These are phyloP conservation scores for Quercus mongolica DNA, from an alignment of 306 rosid genomes.

Conservation along the genomic window DNA sequence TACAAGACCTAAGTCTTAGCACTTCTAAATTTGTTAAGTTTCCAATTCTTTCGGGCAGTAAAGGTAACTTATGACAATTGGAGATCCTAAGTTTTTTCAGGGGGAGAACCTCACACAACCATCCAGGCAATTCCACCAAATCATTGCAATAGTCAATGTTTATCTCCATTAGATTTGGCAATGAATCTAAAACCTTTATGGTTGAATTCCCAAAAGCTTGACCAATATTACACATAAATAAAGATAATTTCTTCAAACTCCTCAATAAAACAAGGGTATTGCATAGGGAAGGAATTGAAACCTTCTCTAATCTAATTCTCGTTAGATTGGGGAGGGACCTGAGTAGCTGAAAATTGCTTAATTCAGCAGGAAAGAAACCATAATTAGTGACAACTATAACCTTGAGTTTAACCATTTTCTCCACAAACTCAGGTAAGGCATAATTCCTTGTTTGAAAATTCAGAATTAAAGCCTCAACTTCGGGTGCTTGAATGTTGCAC, in stretches of 20 bases:
- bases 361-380: background rate
- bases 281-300: conserved; percentile 25
- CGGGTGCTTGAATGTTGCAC: background rate
- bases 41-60: conserved; percentile 30
- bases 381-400: background rate
- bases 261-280: background rate
- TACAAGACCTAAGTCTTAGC: conserved; percentile 36
- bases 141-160: conserved; percentile 41
- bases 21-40: conserved; percentile 25
- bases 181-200: conserved; percentile 17
- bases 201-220: conserved; percentile 20
- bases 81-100: conserved; percentile 32
- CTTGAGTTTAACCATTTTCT: conserved; percentile 4
- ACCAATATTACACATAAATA: conserved; percentile 38
- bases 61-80: conserved; percentile 35
- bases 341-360: background rate
- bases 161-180: conserved; percentile 37
- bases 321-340: background rate
- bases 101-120: conserved; percentile 19
- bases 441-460: background rate
- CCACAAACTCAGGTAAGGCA: background rate
- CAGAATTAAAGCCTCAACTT: conserved; percentile 1
- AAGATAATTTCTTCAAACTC: conserved; percentile 31
- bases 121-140: conserved; percentile 25
- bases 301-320: background rate